Evolutionary conservation across 2,329 filamentous ascomycete species (phyloP), one percentile per base, ranked within the genome.

Genomic region (Aspergillus pseudoglaucus): DNA sequence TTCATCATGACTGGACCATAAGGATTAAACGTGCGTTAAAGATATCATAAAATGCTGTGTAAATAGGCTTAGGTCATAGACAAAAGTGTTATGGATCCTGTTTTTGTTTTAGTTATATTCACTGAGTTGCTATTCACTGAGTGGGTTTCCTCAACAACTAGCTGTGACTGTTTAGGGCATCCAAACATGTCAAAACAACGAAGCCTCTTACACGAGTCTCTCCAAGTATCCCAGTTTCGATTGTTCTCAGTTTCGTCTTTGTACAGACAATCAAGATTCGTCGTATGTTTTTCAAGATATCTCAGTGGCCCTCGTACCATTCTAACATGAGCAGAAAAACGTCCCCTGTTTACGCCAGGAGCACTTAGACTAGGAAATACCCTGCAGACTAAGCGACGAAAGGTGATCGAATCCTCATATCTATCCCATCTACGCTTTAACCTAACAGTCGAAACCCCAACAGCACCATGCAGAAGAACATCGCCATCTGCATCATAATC

Each of bases 1-100:
- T 70, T 17, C 65, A 69, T 58, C 53, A 59, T 46, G 56, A 63
- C 32, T 68, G 65, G 65, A 42, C 68, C 32, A 48, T 39, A 6
- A 58, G 59, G 47, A 61, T 71, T 23, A 47, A 58, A 47, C 46
- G 44, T 25, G 60, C 58, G 22, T 47, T 65, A 42, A 48, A 51
- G 45, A 30, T 15, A 9, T 46, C 15, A 41, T 54, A 47, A 52
- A 38, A 37, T 47, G 32, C 30, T 9, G 32, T 18, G 25, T 46
- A 45, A 35, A 38, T 42, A 45, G 8, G 20, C 8, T 33, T 35
- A 35, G 37, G 45, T 43, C 46, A 51, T 56, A 61, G 47, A 58
- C 10, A 59, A 53, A 58, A 60, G 48, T 49, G 52, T 47, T 52
- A 58, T 42, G 42, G 46, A 45, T 46, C 18, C 10, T 35, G 2